phyloP scores from a whole-genome alignment of 2,329 filamentous ascomycete genomes.

The Microdochium paspali region DNA sequence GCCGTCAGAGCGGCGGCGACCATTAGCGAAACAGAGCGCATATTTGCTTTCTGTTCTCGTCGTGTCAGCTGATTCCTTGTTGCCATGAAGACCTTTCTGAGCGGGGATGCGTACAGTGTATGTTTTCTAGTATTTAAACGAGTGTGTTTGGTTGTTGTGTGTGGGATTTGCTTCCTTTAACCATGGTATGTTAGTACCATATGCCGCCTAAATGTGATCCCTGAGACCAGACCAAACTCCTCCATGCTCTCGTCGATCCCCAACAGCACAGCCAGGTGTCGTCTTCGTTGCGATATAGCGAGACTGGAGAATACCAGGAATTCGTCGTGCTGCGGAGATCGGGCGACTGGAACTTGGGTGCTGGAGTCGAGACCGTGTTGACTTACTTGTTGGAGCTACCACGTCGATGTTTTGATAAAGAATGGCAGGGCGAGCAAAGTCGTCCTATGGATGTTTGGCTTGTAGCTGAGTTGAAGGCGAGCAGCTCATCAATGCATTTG shows the following conservation, averaged over 20 bases:
- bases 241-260: no score
- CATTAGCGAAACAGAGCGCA: slow-evolving; percentile 18
- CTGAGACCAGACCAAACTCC: not conserved
- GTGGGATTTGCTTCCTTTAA: not conserved
- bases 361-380: no score
- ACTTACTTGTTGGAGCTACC: not conserved
- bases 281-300: no score
- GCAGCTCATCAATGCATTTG: not conserved
- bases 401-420: not conserved
- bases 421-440: not conserved
- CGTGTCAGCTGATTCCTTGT: not conserved
- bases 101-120: not conserved
- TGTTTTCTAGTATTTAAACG: not conserved
- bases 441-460: not conserved
- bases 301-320: no score
- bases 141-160: not conserved
- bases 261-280: no score
- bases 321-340: no score
- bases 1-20: slow-evolving; percentile 26
- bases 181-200: not conserved
- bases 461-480: not conserved
- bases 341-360: no score
- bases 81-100: not conserved
- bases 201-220: not conserved
- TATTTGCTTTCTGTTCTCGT: slow-evolving; percentile 4